phyloP scores from a whole-genome alignment of 495 filamentous ascomycete species.

The Tuber microsphaerosporum region DNA sequence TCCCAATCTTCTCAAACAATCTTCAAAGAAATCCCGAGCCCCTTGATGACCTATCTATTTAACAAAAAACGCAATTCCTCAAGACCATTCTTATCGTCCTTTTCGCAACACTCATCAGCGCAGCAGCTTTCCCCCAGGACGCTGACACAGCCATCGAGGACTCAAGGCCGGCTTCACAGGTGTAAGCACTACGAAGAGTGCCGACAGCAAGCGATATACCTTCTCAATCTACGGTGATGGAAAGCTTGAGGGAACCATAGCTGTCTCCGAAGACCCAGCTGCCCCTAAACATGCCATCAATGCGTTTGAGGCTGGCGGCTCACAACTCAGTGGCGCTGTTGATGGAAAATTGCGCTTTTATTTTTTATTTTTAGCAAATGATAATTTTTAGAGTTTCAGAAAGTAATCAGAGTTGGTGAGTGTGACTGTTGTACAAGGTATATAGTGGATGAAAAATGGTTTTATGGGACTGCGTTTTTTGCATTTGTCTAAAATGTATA shows the following conservation, averaged over 20 bases:
- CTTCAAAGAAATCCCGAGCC: background rate
- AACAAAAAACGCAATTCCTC: background rate
- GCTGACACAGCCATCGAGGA: background rate
- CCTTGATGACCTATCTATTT: background rate
- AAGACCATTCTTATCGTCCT: background rate
- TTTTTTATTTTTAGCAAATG: no score
- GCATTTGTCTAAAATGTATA: no score
- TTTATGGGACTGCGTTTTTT: no score
- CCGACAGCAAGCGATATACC: background rate
- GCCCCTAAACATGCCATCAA: background rate
- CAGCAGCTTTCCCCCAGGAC: background rate
- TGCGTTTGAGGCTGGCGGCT: background rate
- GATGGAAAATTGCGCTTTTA: no score
- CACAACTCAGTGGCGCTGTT: background rate
- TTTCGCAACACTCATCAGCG: background rate
- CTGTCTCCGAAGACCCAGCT: background rate
- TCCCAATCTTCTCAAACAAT: background rate
- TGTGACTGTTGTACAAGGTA: no score
- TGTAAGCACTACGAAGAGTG: background rate
- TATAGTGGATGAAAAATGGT: no score
- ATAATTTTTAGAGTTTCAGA: no score
- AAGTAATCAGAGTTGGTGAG: no score
- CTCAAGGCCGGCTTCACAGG: background rate
- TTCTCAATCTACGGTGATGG: background rate
- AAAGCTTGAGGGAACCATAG: background rate